These are phyloP conservation scores for Penicillium sp. DNA, from an alignment of 2,329 filamentous ascomycete genomes.

Conservation along the genomic window DNA sequence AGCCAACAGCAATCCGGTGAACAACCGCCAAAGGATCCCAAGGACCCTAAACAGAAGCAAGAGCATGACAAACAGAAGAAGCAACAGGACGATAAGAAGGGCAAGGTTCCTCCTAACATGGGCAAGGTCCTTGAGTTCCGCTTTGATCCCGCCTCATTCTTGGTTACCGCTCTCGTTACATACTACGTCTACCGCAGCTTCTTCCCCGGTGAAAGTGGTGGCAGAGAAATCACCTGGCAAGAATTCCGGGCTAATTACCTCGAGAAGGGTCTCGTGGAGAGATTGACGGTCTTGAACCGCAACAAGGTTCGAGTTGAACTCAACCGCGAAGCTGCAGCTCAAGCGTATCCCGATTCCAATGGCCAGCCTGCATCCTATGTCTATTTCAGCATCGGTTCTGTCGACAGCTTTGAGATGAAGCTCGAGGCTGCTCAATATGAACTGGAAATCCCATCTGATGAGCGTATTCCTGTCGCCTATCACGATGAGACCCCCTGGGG, in stretches of 20 bases:
- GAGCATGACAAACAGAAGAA: conserved; percentile 24
- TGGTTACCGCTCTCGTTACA: conserved; percentile 59
- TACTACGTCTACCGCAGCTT: conserved; percentile 65
- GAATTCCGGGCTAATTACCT: conserved; percentile 92
- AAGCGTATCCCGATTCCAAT: conserved; percentile 68
- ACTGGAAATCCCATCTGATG: conserved; percentile 77
- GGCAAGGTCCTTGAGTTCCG: conserved; percentile 48
- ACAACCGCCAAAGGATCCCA: conserved; percentile 6
- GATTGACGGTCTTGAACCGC: conserved; percentile 76
- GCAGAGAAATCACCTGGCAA: conserved; percentile 92
- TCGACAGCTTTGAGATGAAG: conserved; percentile 86
- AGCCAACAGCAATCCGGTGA: conserved; percentile 23
- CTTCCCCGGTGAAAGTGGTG: conserved; percentile 62
- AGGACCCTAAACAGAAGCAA: conserved; percentile 14
- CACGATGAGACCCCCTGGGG: conserved; percentile 70
- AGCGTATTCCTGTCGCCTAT: conserved; percentile 92
- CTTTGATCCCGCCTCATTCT: conserved; percentile 55
- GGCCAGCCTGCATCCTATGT: conserved; percentile 72
- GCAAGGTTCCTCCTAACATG: conserved; percentile 31
- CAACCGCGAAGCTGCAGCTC: conserved; percentile 69
- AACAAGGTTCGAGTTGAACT: conserved; percentile 77
- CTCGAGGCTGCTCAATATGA: conserved; percentile 86
- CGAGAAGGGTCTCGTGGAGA: conserved; percentile 93
- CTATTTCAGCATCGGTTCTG: conserved; percentile 92
- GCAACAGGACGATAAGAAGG: conserved; percentile 27